Conservation (phyloP, 164 flowering plant genomes). For the Paratinospora sagittata region DNA sequence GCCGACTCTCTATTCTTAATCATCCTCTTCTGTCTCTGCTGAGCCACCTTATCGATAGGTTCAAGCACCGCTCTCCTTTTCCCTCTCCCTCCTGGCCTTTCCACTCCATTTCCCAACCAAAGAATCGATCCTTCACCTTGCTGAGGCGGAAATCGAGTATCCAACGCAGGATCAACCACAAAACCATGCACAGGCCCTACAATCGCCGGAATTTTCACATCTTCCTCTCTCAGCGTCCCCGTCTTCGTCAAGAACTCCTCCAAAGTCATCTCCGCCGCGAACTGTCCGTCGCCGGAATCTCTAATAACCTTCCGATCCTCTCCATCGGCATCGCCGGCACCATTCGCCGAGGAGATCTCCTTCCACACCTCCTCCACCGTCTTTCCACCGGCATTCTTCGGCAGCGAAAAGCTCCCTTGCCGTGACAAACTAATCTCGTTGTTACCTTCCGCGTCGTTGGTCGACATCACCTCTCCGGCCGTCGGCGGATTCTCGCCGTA, state of each 20-base stretch:
- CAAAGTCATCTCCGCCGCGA: conserved; percentile 58
- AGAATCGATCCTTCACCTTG: conserved; percentile 28
- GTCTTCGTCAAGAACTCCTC: conserved; percentile 65
- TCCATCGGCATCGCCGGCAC: conserved; percentile 8
- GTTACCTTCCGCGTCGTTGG: neutral
- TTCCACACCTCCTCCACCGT: conserved; percentile 57
- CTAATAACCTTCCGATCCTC: conserved; percentile 5
- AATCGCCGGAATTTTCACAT: conserved; percentile 26
- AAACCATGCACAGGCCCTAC: conserved; percentile 32
- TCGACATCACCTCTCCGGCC: neutral
- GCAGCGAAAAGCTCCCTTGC: conserved; percentile 7
- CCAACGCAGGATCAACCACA: conserved; percentile 28
- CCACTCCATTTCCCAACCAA: conserved; percentile 46
- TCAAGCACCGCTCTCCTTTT: conserved; percentile 37
- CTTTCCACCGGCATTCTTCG: conserved; percentile 14
- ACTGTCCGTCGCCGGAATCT: conserved; percentile 21
- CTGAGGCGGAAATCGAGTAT: conserved; percentile 20
- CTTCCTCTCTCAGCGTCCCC: conserved; percentile 39
- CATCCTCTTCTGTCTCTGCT: conserved; percentile 75
- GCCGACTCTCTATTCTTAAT: conserved; percentile 80
- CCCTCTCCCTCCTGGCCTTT: conserved; percentile 29
- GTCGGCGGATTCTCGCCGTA: conserved; percentile 29
- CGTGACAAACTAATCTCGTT: conserved; percentile 2
- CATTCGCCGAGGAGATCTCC: conserved; percentile 34
- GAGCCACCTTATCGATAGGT: conserved; percentile 54